A percentile compares a stretch with the other conserved stretches of the same genome.
Evolutionary conservation across 768 basidiomycete genomes (phyloP).

Genomic region (Exidia glandulosa): DNA sequence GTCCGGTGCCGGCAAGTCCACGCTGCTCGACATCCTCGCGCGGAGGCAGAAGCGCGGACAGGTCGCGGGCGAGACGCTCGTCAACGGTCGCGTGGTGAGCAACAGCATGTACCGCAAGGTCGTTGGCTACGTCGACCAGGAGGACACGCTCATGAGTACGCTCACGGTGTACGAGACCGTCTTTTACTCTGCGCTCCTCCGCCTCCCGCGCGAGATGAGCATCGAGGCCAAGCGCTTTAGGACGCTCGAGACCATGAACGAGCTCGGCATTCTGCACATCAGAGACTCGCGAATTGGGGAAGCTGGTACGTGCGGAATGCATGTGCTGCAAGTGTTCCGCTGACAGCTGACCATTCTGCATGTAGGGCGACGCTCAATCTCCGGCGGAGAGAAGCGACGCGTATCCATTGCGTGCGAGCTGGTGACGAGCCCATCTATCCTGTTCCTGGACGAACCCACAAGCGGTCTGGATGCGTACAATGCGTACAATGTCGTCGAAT

Average conservation of each 20-base stretch:
- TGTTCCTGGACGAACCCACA: constrained; percentile 96
- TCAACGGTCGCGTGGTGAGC: constrained; percentile 75
- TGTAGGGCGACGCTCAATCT: constrained; percentile 79
- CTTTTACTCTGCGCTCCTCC: constrained; percentile 79
- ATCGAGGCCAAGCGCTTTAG: constrained; percentile 89
- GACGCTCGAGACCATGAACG: constrained; percentile 92
- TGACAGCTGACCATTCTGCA: background rate
- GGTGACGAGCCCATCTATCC: constrained; percentile 90
- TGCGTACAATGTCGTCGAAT: constrained; percentile 88
- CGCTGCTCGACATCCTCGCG: constrained; percentile 91
- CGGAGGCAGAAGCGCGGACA: constrained; percentile 75
- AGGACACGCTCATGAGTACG: constrained; percentile 94
- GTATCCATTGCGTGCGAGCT: constrained; percentile 97
- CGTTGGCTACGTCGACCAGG: constrained; percentile 94
- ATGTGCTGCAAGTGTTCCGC: background rate
- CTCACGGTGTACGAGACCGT: constrained; percentile 98
- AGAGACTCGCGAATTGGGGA: constrained; percentile 86
- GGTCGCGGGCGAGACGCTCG: constrained; percentile 62
- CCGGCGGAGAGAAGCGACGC: constrained; percentile 93
- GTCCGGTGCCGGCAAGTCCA: constrained; percentile 93
- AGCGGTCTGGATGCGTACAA: constrained; percentile 94
- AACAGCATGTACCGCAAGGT: constrained; percentile 73
- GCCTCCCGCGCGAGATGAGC: constrained; percentile 92
- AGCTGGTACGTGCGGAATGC: constrained; percentile 42
- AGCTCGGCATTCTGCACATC: constrained; percentile 86